A percentile compares a stretch with the other conserved stretches of the same genome.
Conservation (phyloP, 148 eudicot genomes). For the Diospyros lotus region DNA sequence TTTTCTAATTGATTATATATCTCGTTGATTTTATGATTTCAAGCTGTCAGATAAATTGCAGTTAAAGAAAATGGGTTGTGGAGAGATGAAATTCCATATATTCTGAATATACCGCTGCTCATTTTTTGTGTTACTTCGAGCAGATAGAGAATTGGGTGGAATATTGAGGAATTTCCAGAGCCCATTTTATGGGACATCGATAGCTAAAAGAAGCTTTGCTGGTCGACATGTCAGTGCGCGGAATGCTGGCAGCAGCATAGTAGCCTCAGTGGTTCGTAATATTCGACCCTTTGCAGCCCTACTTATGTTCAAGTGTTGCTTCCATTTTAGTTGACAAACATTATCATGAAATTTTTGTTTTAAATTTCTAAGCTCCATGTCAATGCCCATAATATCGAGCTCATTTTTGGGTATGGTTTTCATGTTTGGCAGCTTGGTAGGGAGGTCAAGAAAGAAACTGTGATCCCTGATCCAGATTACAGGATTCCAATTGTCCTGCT, state of each 20-base stretch:
- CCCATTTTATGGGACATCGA: slow-evolving; percentile 45
- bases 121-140: slow-evolving; percentile 12
- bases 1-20: not conserved
- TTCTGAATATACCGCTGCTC: slow-evolving; percentile 3
- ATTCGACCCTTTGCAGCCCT: not conserved
- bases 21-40: not conserved
- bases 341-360: not conserved
- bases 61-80: slow-evolving; percentile 2
- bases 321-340: slow-evolving; percentile 5
- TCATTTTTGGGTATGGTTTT: not conserved
- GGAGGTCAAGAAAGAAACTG: slow-evolving; percentile 65
- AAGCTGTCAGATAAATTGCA: not conserved
- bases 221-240: slow-evolving; percentile 23
- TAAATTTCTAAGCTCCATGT: not conserved
- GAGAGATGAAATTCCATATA: not conserved
- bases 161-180: slow-evolving; percentile 30
- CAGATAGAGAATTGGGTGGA: slow-evolving; percentile 53
- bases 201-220: slow-evolving; percentile 18
- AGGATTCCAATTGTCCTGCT: slow-evolving; percentile 78
- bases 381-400: not conserved
- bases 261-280: slow-evolving; percentile 50
- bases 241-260: slow-evolving; percentile 21
- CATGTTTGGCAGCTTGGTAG: slow-evolving; percentile 52
- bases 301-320: not conserved
- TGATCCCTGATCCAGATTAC: slow-evolving; percentile 86